phyloP scores from a whole-genome alignment of 306 rosid species.

The Malus domestica region ASM211411v1 NC_041796.1:31419001-31419500 shows the following conservation, averaged over 20 bases:
- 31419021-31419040: not conserved
- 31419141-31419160: slow-evolving; percentile 39
- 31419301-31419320: slow-evolving; percentile 32
- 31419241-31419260: slow-evolving; percentile 96
- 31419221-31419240: slow-evolving; percentile 69
- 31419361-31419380: no score
- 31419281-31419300: slow-evolving; percentile 57
- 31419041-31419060: not conserved
- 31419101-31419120: slow-evolving; percentile 28
- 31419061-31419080: slow-evolving; percentile 2
- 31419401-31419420: not conserved
- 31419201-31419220: slow-evolving; percentile 89
- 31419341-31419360: not conserved
- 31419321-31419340: not conserved
- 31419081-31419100: not conserved
- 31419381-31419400: no score
- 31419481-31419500: not conserved
- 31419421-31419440: not conserved
- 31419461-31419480: not conserved
- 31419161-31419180: slow-evolving; percentile 84
- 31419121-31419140: slow-evolving; percentile 36
- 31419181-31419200: slow-evolving; percentile 87
- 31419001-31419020: not conserved
- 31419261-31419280: slow-evolving; percentile 87
- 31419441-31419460: not conserved